phyloP scores from a whole-genome alignment of 768 basidiomycete genomes.

The Vishniacozyma victoriae region DNA sequence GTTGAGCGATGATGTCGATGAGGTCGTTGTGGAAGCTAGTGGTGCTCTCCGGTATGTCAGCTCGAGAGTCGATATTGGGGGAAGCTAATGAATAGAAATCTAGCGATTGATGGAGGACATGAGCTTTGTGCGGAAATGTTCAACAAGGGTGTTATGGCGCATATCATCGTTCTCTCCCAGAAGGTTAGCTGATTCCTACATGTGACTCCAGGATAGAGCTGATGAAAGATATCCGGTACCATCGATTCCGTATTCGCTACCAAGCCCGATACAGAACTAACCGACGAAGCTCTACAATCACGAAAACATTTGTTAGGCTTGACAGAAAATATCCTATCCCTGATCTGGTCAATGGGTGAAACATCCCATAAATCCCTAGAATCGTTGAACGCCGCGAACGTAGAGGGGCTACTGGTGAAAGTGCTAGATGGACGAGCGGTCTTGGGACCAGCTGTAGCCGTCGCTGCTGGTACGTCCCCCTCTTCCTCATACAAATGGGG shows the following conservation, averaged over 20 bases:
- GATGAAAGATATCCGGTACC: slow-evolving; percentile 62
- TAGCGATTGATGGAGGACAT: slow-evolving; percentile 90
- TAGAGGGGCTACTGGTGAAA: slow-evolving; percentile 82
- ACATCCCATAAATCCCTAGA: slow-evolving; percentile 75
- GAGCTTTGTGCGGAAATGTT: slow-evolving; percentile 96
- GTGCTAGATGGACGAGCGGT: slow-evolving; percentile 68
- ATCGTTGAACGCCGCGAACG: slow-evolving; percentile 72
- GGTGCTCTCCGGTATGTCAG: slow-evolving; percentile 72
- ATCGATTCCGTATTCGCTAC: slow-evolving; percentile 57
- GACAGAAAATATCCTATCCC: slow-evolving; percentile 86
- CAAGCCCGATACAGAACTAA: slow-evolving; percentile 46
- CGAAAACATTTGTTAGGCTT: slow-evolving; percentile 76
- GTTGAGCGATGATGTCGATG: slow-evolving; percentile 82
- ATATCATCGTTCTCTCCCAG: slow-evolving; percentile 26
- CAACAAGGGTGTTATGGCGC: slow-evolving; percentile 84
- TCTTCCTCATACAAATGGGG: neutral
- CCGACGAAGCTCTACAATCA: slow-evolving; percentile 58
- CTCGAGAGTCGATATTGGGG: neutral
- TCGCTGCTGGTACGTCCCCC: slow-evolving; percentile 64
- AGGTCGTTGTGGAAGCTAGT: slow-evolving; percentile 81
- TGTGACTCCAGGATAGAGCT: neutral
- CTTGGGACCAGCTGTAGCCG: slow-evolving; percentile 65
- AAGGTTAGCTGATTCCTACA: slow-evolving; percentile 18
- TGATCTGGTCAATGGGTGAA: slow-evolving; percentile 91
- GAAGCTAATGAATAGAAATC: slow-evolving; percentile 56